A percentile compares a stretch with the other conserved stretches of the same genome.
phyloP scores from a whole-genome alignment of 768 basidiomycete genomes.

The Rhodotorula paludigena region DNA sequence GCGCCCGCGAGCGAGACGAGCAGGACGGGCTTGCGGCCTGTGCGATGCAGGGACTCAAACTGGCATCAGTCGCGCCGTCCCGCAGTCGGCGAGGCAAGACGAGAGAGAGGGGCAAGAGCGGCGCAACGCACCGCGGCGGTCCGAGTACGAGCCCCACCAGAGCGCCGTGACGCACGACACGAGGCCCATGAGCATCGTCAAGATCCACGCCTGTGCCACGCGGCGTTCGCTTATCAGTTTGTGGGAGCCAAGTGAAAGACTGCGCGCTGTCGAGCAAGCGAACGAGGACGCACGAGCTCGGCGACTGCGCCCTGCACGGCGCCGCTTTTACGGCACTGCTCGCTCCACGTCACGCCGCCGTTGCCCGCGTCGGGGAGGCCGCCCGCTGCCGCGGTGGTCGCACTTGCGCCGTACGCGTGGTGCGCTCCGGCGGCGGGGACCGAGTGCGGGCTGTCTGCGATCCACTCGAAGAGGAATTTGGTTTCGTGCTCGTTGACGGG shows the following conservation, averaged over 20 bases:
- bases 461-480: background rate
- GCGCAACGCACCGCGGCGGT: slow-evolving; percentile 46
- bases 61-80: background rate
- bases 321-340: slow-evolving; percentile 15
- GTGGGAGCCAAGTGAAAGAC: too few species aligned
- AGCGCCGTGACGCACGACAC: slow-evolving; percentile 48
- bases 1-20: slow-evolving; percentile 46
- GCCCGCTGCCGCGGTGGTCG: background rate
- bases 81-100: too few species aligned
- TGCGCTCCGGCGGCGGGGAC: too few species aligned
- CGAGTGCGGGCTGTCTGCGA: background rate
- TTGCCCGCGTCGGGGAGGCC: background rate
- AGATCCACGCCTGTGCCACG: slow-evolving; percentile 23
- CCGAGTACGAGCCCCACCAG: slow-evolving; percentile 49
- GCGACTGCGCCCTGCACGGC: slow-evolving; percentile 22
- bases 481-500: background rate
- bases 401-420: too few species aligned
- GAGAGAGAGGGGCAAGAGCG: slow-evolving; percentile 45
- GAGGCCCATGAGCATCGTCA: slow-evolving; percentile 47
- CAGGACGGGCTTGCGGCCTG: slow-evolving; percentile 48
- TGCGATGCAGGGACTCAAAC: background rate
- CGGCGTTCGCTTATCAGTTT: too few species aligned
- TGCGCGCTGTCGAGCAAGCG: background rate
- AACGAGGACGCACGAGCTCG: slow-evolving; percentile 1
- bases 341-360: slow-evolving; percentile 9